These are phyloP conservation scores for Eragrostis curvula DNA, from an alignment of 176 grass and related monocot species.

Conservation along the genomic window DNA sequence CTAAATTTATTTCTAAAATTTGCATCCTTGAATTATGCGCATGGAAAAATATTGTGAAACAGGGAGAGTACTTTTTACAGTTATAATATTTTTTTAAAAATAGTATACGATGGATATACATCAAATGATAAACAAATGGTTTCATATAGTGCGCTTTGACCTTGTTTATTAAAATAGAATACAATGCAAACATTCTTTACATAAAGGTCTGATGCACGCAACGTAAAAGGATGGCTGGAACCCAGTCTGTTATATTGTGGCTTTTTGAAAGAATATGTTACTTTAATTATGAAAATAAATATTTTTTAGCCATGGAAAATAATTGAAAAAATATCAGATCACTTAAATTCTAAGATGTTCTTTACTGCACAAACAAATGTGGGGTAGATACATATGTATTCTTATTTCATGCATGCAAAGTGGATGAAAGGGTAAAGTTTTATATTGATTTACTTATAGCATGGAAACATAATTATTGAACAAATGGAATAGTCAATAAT, in stretches of 20 bases:
- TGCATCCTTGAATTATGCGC: no score
- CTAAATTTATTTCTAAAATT: no score
- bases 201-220: background rate
- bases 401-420: background rate
- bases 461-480: background rate
- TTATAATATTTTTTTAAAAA: no score
- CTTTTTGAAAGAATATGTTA: background rate
- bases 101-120: no score
- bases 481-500: background rate
- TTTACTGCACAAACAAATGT: background rate
- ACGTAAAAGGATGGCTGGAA: background rate
- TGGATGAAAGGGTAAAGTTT: no score
- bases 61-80: no score
- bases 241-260: background rate
- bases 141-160: no score
- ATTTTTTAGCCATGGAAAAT: background rate
- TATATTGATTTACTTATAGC: background rate
- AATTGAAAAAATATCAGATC: background rate
- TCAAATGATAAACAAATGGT: no score
- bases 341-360: background rate
- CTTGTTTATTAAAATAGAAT: background rate
- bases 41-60: no score
- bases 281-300: background rate
- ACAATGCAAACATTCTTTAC: no score
- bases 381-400: background rate